phyloP scores from a whole-genome alignment of 2,329 filamentous ascomycete genomes.

The Hyphodiscus sp. region DNA sequence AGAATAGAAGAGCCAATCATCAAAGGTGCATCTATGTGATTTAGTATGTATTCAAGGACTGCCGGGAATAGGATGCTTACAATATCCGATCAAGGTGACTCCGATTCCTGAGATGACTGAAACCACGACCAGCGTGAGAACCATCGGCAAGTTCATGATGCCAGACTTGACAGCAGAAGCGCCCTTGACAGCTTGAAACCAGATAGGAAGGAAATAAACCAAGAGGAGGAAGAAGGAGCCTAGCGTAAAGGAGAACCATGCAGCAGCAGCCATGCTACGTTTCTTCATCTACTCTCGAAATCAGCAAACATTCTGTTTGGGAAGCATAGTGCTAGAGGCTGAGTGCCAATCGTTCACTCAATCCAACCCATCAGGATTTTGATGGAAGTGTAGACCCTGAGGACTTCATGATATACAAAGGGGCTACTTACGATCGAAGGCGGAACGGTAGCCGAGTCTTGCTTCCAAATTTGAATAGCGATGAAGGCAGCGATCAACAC shows the following conservation, averaged over 20 bases:
- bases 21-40: slow-evolving; percentile 40
- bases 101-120: slow-evolving; percentile 19
- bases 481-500: slow-evolving; percentile 28
- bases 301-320: no score
- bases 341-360: no score
- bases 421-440: slow-evolving; percentile 25
- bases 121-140: slow-evolving; percentile 29
- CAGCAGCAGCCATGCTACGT: slow-evolving; percentile 31
- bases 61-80: slow-evolving; percentile 1
- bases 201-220: slow-evolving; percentile 41
- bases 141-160: slow-evolving; percentile 33
- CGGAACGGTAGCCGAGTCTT: slow-evolving; percentile 35
- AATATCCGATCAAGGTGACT: slow-evolving; percentile 47
- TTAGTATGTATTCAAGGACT: not conserved
- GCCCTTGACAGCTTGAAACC: slow-evolving; percentile 21
- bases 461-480: slow-evolving; percentile 33
- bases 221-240: slow-evolving; percentile 13
- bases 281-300: slow-evolving; percentile 22
- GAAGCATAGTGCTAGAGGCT: no score
- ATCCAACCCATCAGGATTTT: no score
- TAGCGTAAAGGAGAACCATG: slow-evolving; percentile 29
- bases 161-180: slow-evolving; percentile 38
- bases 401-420: no score
- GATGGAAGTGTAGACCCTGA: no score
- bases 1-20: slow-evolving; percentile 48